Evolutionary conservation across 345 rosid genomes (phyloP).

Genomic region (Salix dunnii): DNA sequence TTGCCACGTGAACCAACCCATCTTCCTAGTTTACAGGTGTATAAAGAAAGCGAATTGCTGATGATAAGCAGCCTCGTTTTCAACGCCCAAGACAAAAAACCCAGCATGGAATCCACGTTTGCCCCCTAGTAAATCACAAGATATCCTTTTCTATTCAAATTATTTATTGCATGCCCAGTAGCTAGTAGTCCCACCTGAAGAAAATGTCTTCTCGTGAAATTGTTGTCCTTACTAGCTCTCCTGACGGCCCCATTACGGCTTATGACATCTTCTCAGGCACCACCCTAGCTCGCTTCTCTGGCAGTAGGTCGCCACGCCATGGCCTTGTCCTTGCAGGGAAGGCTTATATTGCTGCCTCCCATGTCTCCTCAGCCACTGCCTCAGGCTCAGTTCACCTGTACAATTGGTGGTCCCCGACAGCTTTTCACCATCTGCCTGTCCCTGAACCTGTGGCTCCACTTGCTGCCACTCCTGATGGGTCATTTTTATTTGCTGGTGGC

Average conservation of each 20-base stretch:
- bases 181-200: not conserved
- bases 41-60: not conserved
- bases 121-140: not conserved
- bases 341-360: slow-evolving; percentile 43
- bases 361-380: slow-evolving; percentile 33
- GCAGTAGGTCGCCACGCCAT: slow-evolving; percentile 42
- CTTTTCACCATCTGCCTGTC: slow-evolving; percentile 36
- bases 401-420: slow-evolving; percentile 42
- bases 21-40: not conserved
- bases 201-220: slow-evolving; percentile 18
- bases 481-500: slow-evolving; percentile 42
- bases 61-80: not conserved
- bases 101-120: not conserved
- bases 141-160: not conserved
- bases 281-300: slow-evolving; percentile 28
- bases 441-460: slow-evolving; percentile 53
- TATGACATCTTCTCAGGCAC: slow-evolving; percentile 32
- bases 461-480: slow-evolving; percentile 33
- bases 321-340: slow-evolving; percentile 39
- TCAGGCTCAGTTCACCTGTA: slow-evolving; percentile 43
- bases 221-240: slow-evolving; percentile 42
- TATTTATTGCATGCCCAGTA: not conserved
- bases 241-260: slow-evolving; percentile 41
- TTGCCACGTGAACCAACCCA: not conserved
- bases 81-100: not conserved